Evolutionary conservation across 352 stramenopile genomes (phyloP), one percentile per base, ranked within the genome.

Genomic region (Globisporangium lucens): DNA sequence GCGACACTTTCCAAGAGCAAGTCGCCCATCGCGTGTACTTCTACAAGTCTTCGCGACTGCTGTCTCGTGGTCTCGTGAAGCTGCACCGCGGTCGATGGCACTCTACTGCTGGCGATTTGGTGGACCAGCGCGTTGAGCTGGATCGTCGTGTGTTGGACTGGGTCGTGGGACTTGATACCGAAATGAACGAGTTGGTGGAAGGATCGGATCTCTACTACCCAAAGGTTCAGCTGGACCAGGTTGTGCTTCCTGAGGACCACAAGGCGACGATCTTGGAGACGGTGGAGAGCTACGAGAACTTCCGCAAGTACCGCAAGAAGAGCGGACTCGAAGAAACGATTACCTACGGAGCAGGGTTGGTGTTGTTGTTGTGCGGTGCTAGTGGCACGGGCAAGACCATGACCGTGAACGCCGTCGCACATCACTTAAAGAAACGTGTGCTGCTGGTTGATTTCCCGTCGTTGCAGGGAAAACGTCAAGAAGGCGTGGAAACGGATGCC

Each of bases 301-400:
- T 95, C 63, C 80, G 85, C 5, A 77, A 71, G 67, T 94, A 89
- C 65, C 83, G 85, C 53, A 95, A 93, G 70, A 96, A 90, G 65
- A 83, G 74, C 52, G 85, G 82, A 1, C 70, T 93, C 8, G 88
- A 93, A 58, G 82, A 93, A 35, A 79, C 85, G 53, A 87, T 95
- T 61, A 87, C 70, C 49, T 95, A 95, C 66, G 87, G 89, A 59
- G 81, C 79, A 27, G 87, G 89, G 10, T 76, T 95, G 1, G 85
- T 96, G 27, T 68, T 96, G 46, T 75, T 96, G 58, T 75, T 96
- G 17, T 94, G 86, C 46, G 87, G 89, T 6, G 87, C 86, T 15
- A 93, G 84, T 52, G 89, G 89, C 47, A 96, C 89, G n/a, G 89
- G 89, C 63, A 97, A 97, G 78, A 97, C 89, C 13, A 97, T 97